Evolutionary conservation across 805 yeast species (phyloP).

Genomic region (Nakazawaea populi): DNA sequence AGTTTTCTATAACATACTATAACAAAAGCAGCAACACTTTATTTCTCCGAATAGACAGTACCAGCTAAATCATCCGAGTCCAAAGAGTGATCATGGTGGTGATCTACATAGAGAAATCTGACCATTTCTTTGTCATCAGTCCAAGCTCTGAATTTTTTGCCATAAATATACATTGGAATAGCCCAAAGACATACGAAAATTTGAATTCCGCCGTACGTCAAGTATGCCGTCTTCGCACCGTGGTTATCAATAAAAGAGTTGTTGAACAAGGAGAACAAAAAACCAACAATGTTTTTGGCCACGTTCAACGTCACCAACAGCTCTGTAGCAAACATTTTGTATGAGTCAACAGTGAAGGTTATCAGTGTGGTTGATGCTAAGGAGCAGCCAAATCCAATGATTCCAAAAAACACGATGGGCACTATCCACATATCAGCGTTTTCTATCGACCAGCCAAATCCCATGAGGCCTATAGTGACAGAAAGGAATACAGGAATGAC

Average conservation of each 20-base stretch:
- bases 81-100: background rate
- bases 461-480: constrained; percentile 47
- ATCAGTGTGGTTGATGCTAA: constrained; percentile 58
- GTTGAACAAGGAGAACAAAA: constrained; percentile 51
- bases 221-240: constrained; percentile 41
- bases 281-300: constrained; percentile 48
- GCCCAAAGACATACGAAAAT: constrained; percentile 41
- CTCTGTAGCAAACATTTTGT: constrained; percentile 52
- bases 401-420: constrained; percentile 50
- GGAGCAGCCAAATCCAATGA: constrained; percentile 54
- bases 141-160: constrained; percentile 45
- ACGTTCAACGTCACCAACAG: constrained; percentile 52
- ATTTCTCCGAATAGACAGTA: background rate
- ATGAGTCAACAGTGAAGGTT: constrained; percentile 53
- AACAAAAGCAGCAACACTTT: too few relatives aligned
- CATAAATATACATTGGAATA: constrained; percentile 48
- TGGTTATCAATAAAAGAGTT: constrained; percentile 33
- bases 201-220: constrained; percentile 49
- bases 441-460: constrained; percentile 56
- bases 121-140: constrained; percentile 42
- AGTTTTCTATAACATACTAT: too few relatives aligned
- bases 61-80: constrained; percentile 2
- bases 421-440: constrained; percentile 47
- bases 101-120: constrained; percentile 26
- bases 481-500: constrained; percentile 41